Base-by-base conservation (phyloP, 176 grass and related monocot genomes). In the Coix lacrymajobi region DNA sequence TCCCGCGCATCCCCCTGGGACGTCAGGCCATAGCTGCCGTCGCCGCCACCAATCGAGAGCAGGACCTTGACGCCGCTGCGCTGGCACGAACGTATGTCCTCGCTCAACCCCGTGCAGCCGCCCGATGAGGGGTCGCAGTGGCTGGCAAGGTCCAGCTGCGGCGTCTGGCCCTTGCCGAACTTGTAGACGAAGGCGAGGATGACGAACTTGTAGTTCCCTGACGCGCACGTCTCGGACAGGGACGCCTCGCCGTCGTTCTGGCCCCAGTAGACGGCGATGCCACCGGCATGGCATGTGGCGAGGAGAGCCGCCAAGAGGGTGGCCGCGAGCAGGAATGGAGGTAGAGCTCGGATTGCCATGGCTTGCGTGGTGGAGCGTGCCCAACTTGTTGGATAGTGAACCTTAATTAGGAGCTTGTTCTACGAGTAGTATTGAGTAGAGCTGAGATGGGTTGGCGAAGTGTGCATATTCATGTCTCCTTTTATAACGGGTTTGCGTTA, bases 81-180 rank as follows among this genome's bases (percentile, higher is more conserved):
- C 66, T 90, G 93, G 77, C 93, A 95, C 24, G 90, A 48, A 0
- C 22, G 16, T 33, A 96, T 88, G 81, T 92, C 93, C 31, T 79
- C 38, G 71, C 85, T 90, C 28, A 91, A 69, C 13, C 24, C 28
- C 30, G 76, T 82, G 79, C 93, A 96, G 8, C 83, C 83, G 20
- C 82, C 73, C 0, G 88, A 84, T 31, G 71, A 65, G 25, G 93
- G 82, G 71, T 90, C 84, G 60, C 93, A 96, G 80, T 96, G 93
- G 76, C 90, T 71, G 7, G 85, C 76, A 1, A 96, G 71, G 86
- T 96, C 83, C 44, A 96, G 26, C 76, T 22, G 20, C 8, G 93
- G 93, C 2, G 83, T 90, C 75, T 92, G 88, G 16, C 90, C 93
- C 60, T 92, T 90, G 82, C 93, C 90, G 74, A 90, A 92, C 74